Evolutionary conservation across 805 yeast species (phyloP), one percentile per base, ranked within the genome.

Genomic region (Suhomyces emberorum): DNA sequence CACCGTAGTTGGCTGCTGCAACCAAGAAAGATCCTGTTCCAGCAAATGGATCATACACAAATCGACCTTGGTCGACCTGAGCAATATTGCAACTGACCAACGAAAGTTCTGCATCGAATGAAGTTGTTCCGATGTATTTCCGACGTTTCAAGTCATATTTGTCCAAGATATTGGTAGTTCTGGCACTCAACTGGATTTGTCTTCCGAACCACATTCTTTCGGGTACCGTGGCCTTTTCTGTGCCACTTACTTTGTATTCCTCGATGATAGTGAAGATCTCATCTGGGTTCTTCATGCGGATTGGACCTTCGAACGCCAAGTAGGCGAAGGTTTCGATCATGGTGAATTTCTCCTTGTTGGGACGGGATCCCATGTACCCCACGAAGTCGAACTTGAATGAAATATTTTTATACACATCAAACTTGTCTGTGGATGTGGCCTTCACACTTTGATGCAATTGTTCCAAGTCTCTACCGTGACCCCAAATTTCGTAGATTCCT

Each of bases 11-110:
- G 0, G 89, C 87, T 9, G 88, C 95, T 1, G 96, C 89, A 1
- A 88, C 83, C 26, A 91, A 66, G 53, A 93, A 93, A 15, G 96
- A 87, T 0, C 98, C 98, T 0, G 98, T 93, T 0, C 98, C 98
- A 3, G 86, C 88, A 63, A 93, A 93, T 16, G 98, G 98, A 60
- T 93, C 98, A 54, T 87, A 91, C 54, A 84, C 76, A 3, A 88
- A 53, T 36, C 79, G 74, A 0, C 82, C 83, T 0, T 72, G 68
- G 24, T 58, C 69, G 10, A 83, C 87, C 44, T 84, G 88, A 0
- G 85, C 96, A 34, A 93, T 72, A 52, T 91, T 93, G 51, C 95
- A 85, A 20, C 95, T 83, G 11, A 89, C 83, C 31, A 93, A 62
- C 0, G 97, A 79, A 41, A 93, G 65, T 54, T 93, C 98, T 1